These are phyloP conservation scores for Bipolaris victoriae DNA, from an alignment of 2,329 filamentous ascomycete genomes.

Conservation along the genomic window DNA sequence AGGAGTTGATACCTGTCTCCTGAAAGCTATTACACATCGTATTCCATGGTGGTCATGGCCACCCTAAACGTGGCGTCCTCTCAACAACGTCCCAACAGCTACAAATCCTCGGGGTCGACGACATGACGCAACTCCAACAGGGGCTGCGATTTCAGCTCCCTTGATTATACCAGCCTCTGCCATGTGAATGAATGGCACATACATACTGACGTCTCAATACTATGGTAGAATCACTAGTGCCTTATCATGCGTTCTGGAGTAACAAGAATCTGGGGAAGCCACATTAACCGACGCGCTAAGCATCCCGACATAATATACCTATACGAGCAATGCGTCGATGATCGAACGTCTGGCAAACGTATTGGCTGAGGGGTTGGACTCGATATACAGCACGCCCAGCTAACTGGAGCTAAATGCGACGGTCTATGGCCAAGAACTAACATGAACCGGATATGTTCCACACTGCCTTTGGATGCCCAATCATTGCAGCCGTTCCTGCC, in stretches of 20 bases:
- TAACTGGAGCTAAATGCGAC: constrained; percentile 1
- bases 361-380: constrained; percentile 1
- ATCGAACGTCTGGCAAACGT: not conserved
- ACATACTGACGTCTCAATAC: constrained; percentile 19
- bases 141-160: too few species aligned
- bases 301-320: constrained; percentile 14
- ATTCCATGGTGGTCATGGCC: not conserved
- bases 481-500: constrained; percentile 11
- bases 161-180: not conserved
- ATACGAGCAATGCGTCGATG: constrained; percentile 18
- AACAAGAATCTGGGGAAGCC: constrained; percentile 9
- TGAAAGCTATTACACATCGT: not conserved
- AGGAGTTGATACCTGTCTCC: not conserved
- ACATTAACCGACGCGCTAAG: constrained; percentile 24
- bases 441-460: constrained; percentile 5
- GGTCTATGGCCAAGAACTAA: not conserved
- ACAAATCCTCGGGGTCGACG: not conserved
- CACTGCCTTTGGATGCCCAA: not conserved
- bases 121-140: not conserved
- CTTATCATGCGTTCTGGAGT: constrained; percentile 1
- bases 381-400: constrained; percentile 9
- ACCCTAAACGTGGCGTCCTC: not conserved
- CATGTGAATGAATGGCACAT: not conserved
- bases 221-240: constrained; percentile 20
- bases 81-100: not conserved